These are phyloP conservation scores for Ogataea minuta DNA, from an alignment of 805 yeast genomes.

Conservation along the genomic window DNA sequence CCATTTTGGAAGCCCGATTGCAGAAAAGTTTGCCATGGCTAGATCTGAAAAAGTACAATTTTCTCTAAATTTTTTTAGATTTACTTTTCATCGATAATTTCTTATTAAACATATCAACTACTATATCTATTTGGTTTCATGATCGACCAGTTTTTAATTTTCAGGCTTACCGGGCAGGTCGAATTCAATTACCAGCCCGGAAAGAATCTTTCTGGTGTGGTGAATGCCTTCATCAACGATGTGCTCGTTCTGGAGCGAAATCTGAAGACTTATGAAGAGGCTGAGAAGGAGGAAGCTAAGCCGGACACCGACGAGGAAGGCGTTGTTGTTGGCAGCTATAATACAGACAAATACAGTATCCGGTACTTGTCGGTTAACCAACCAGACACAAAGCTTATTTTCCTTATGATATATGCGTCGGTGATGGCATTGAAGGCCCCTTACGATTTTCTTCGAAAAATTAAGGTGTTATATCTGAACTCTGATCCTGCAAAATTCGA, in stretches of 20 bases:
- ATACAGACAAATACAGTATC: constrained; percentile 43
- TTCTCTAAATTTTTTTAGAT: constrained; percentile 2
- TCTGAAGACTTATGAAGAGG: constrained; percentile 22
- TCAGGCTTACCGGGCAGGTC: constrained; percentile 53
- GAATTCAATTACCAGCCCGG: constrained; percentile 44
- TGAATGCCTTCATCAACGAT: constrained; percentile 49
- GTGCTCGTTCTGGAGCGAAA: constrained; percentile 43
- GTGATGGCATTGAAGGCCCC: constrained; percentile 31
- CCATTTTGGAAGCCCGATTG: constrained; percentile 84
- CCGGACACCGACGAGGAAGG: constrained; percentile 25
- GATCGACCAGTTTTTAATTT: constrained; percentile 50
- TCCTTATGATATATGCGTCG: constrained; percentile 43
- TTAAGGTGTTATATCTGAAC: constrained; percentile 25
- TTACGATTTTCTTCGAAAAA: constrained; percentile 29
- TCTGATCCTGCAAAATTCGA: constrained; percentile 34
- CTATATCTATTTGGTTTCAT: constrained; percentile 19
- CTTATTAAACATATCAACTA: not conserved
- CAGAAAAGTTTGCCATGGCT: constrained; percentile 23
- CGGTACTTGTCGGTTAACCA: constrained; percentile 42
- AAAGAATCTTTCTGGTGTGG: constrained; percentile 38
- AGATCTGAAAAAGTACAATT: not conserved
- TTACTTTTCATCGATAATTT: not conserved
- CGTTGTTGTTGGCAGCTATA: constrained; percentile 29
- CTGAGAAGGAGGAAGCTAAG: constrained; percentile 19
- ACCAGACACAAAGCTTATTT: constrained; percentile 35